Evolutionary conservation across 495 filamentous ascomycete genomes (phyloP), one percentile per base, ranked within the genome.

Genomic region (Penicillium desertorum): DNA sequence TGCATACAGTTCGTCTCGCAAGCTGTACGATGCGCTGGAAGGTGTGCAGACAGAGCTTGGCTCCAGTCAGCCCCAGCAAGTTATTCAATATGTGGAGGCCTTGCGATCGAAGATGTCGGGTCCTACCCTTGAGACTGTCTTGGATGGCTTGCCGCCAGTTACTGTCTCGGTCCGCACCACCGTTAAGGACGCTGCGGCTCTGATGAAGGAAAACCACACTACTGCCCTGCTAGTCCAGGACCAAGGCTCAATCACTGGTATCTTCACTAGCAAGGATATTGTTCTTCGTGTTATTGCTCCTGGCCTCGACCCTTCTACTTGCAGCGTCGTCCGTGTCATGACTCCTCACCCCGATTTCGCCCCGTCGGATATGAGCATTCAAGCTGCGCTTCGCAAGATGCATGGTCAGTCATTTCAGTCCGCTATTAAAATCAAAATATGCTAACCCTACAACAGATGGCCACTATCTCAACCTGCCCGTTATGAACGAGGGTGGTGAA

Each of bases 211-310:
- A 71, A 88, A 98, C 72, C 94, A 96, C 71, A 98, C 94, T 20
- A 98, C 94, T 39, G 94, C 94, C 29, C 86, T 98, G 48, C 78
- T 98, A 55, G 94, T 98, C 25, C 93, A 98, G 74, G 94, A 98
- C 69, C 91, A 96, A 73, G 91, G 93, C 42, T 90, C 89, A 12
- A 97, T 98, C 69, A 98, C 94, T 42, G 94, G 94, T 76, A 98
- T 98, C 66, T 98, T 98, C 73, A 98, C 94, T 48, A 98, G 94
- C 79, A 98, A 98, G 76, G 94, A 98, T 77, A 92, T 98, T 45
- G 94, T 98, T 53, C 83, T 98, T 51, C 91, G 94, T 72, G 94
- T 98, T 52, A 98, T 98, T 76, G 94, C 94, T 37, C 93, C 94
- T 25, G 95, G 94, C 10, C 81, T 98, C 54, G 94, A 98, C 70